A percentile compares a stretch with the other conserved stretches of the same genome.
These are phyloP conservation scores for Ogataea thermomethanolica DNA, from an alignment of 805 yeast species.

Conservation along the genomic window DNA sequence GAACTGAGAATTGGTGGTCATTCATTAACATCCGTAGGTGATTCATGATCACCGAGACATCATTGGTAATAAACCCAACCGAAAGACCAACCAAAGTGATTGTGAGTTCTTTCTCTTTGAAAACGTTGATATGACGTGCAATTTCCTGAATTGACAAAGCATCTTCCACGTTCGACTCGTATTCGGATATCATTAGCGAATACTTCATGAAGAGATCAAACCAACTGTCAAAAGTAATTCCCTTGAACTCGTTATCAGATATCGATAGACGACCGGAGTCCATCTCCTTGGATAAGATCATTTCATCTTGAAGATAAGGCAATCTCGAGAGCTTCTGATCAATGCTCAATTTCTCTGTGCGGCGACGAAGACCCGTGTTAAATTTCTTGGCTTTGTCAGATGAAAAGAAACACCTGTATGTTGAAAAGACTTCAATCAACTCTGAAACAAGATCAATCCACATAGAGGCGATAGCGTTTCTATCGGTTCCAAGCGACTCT, in stretches of 20 bases:
- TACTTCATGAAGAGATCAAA: conserved; percentile 78
- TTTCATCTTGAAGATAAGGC: conserved; percentile 60
- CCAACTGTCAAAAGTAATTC: conserved; percentile 78
- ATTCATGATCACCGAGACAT: conserved; percentile 51
- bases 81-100: conserved; percentile 68
- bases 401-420: conserved; percentile 75
- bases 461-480: conserved; percentile 55
- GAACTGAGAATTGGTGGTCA: conserved; percentile 72
- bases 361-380: conserved; percentile 62
- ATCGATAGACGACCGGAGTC: conserved; percentile 29
- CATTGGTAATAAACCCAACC: conserved; percentile 42
- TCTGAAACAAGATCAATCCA: conserved; percentile 87
- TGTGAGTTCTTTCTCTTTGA: conserved; percentile 55
- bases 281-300: conserved; percentile 32
- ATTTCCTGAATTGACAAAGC: conserved; percentile 69
- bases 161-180: conserved; percentile 51
- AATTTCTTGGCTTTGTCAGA: conserved; percentile 68
- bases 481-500: conserved; percentile 32
- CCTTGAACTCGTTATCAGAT: conserved; percentile 63
- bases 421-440: conserved; percentile 76
- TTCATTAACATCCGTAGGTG: conserved; percentile 62
- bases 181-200: conserved; percentile 62
- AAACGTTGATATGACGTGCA: conserved; percentile 76
- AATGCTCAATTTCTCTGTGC: conserved; percentile 58
- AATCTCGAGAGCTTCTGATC: conserved; percentile 73